Conservation (phyloP, 2,329 filamentous ascomycete genomes). For the Didymella arachidicola region DNA sequence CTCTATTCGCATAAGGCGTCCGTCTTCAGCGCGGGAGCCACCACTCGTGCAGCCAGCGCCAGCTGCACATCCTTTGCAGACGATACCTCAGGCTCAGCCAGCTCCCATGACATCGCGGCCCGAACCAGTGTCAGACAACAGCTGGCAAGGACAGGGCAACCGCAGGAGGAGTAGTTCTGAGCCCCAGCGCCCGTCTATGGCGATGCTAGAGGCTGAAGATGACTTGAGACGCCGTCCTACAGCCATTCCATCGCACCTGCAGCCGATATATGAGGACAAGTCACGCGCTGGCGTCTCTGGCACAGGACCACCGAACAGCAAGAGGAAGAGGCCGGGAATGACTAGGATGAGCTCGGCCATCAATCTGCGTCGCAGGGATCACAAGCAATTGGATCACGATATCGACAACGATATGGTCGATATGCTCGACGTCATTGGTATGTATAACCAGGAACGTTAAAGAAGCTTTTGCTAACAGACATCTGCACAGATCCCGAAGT, state of each 20-base stretch:
- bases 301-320: slow-evolving; percentile 27
- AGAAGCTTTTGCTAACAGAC: slow-evolving; percentile 29
- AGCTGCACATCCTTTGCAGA: slow-evolving; percentile 13
- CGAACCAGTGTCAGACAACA: slow-evolving; percentile 17
- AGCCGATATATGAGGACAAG: slow-evolving; percentile 45
- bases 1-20: slow-evolving; percentile 43
- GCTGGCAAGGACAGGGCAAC: slow-evolving; percentile 30
- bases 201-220: slow-evolving; percentile 36
- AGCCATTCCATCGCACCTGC: slow-evolving; percentile 34
- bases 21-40: slow-evolving; percentile 19
- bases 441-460: slow-evolving; percentile 34
- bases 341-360: slow-evolving; percentile 36
- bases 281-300: slow-evolving; percentile 18
- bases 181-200: slow-evolving; percentile 39
- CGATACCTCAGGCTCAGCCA: slow-evolving; percentile 15
- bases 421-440: slow-evolving; percentile 73
- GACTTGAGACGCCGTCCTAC: slow-evolving; percentile 39
- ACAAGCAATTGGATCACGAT: slow-evolving; percentile 55
- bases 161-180: slow-evolving; percentile 46
- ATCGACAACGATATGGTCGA: slow-evolving; percentile 67
- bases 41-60: slow-evolving; percentile 12
- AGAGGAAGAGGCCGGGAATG: slow-evolving; percentile 28
- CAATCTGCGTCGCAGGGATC: slow-evolving; percentile 36
- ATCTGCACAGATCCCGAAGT: slow-evolving; percentile 76
- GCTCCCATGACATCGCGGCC: slow-evolving; percentile 10